phyloP scores from a whole-genome alignment of 371 early-diverging fungal species.

The Rhizopus microsporus region DNA sequence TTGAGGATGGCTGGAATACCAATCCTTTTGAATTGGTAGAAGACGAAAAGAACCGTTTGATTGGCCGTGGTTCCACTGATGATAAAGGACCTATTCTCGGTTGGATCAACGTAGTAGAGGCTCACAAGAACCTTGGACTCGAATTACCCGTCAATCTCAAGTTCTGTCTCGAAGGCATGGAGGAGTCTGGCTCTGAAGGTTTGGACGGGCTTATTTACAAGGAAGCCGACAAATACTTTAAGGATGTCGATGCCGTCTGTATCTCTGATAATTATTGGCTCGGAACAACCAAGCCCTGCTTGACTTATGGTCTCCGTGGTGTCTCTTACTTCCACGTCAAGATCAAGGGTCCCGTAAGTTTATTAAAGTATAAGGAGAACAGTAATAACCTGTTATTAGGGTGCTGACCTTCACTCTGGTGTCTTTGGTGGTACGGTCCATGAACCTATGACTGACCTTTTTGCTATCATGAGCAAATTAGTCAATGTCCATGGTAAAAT shows the following conservation, averaged over 20 bases:
- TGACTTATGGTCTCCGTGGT: constrained; percentile 97
- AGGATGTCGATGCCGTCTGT: constrained; percentile 90
- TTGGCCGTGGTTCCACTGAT: constrained; percentile 93
- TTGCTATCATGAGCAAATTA: constrained; percentile 81
- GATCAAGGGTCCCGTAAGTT: constrained; percentile 77
- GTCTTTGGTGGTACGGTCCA: constrained; percentile 97
- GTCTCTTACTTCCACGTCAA: constrained; percentile 85
- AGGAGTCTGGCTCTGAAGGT: constrained; percentile 88
- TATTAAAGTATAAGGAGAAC: constrained; percentile 7
- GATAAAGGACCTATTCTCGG: constrained; percentile 95
- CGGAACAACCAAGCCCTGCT: constrained; percentile 92
- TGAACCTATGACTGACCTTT: constrained; percentile 96
- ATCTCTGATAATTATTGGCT: constrained; percentile 98
- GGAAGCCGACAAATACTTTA: constrained; percentile 87
- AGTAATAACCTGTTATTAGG: constrained; percentile 9
- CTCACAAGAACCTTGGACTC: constrained; percentile 85
- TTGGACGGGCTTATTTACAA: constrained; percentile 84
- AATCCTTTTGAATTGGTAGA: constrained; percentile 91
- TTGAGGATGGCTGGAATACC: constrained; percentile 94
- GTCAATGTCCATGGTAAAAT: constrained; percentile 89
- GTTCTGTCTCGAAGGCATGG: constrained; percentile 97
- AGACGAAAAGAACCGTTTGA: constrained; percentile 78
- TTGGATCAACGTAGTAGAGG: constrained; percentile 94
- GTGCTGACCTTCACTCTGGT: constrained; percentile 91
- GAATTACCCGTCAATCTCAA: constrained; percentile 93